Conservation (phyloP, 176 grass and related monocot genomes). For the Elymus sibiricus region DNA sequence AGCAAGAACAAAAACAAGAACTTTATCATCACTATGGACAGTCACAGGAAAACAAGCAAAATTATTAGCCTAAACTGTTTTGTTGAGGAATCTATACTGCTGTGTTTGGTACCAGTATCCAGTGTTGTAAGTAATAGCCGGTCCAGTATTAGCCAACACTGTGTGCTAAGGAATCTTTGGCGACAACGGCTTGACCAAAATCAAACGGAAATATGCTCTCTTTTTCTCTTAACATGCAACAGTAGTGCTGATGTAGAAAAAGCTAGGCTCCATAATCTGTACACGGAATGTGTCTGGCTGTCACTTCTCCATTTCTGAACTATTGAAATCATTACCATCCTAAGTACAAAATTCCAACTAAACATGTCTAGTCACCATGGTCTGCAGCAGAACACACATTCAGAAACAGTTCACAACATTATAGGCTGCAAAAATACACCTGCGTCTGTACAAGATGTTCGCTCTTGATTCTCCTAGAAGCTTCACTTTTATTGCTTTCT, state of each 20-base stretch:
- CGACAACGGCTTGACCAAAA: not conserved
- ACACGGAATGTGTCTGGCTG: not conserved
- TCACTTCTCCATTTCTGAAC: not conserved
- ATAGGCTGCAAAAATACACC: constrained; percentile 31
- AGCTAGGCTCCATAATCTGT: not conserved
- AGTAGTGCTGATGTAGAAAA: not conserved
- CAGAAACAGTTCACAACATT: not conserved
- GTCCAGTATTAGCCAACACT: not conserved
- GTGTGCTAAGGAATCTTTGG: not conserved
- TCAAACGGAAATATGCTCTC: not conserved
- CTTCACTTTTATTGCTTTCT: constrained; percentile 98
- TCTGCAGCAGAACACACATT: not conserved
- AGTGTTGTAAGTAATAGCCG: not conserved
- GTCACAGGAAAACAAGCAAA: not conserved
- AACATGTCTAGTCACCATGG: not conserved
- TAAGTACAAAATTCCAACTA: not conserved
- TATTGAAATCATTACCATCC: not conserved
- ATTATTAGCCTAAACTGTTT: not conserved
- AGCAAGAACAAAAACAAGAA: constrained; percentile 64
- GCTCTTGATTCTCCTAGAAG: constrained; percentile 95
- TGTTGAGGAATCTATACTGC: not conserved
- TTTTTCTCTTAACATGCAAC: not conserved
- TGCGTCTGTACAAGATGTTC: constrained; percentile 99
- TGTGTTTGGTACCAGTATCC: not conserved
- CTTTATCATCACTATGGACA: constrained; percentile 90